phyloP scores from a whole-genome alignment of 257 asterid genomes.

The Verbascum thapsus region DNA sequence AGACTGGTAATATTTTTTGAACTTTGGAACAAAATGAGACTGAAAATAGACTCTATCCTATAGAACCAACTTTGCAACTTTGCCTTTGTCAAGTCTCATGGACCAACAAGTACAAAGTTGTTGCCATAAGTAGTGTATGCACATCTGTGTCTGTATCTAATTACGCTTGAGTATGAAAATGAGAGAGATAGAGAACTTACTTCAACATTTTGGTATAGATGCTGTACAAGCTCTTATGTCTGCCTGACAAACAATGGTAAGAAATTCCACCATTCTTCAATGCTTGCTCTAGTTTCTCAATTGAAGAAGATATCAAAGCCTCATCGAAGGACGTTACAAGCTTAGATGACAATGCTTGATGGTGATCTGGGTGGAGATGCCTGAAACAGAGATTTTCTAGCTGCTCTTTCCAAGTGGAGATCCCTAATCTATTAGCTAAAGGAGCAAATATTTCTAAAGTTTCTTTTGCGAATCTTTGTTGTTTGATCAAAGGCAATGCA shows the following conservation, averaged over 20 bases:
- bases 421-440: conserved; percentile 89
- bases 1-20: too few relatives aligned
- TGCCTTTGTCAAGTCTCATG: not conserved
- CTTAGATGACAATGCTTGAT: conserved; percentile 71
- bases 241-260: conserved; percentile 67
- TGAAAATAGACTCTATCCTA: too few relatives aligned
- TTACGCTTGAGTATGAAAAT: not conserved
- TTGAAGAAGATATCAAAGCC: conserved; percentile 62
- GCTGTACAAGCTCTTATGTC: conserved; percentile 94
- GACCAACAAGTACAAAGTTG: not conserved
- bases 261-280: conserved; percentile 55
- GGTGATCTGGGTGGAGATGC: conserved; percentile 70
- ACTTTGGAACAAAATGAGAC: too few relatives aligned
- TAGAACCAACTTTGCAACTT: too few relatives aligned
- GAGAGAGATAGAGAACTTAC: conserved; percentile 44
- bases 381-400: conserved; percentile 87
- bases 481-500: conserved; percentile 70
- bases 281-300: conserved; percentile 73
- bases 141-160: not conserved
- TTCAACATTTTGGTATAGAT: conserved; percentile 83
- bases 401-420: conserved; percentile 90
- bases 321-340: conserved; percentile 64
- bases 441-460: conserved; percentile 95
- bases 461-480: conserved; percentile 92
- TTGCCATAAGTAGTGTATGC: not conserved